phyloP scores from a whole-genome alignment of 108 stramenopile species.

The Epithemia pelagica region DNA sequence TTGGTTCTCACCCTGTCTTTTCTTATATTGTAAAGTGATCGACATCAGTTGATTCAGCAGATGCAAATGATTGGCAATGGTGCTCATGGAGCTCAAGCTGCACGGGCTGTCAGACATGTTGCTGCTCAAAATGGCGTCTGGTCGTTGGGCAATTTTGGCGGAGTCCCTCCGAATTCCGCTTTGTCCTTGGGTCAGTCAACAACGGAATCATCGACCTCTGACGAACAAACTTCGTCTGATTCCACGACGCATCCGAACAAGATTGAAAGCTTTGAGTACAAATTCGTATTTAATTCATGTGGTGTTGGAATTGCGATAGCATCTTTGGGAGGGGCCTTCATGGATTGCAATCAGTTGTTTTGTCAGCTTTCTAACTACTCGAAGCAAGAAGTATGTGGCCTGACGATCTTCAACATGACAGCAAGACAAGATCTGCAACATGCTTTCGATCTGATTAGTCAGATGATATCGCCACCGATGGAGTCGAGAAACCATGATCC shows the following conservation, averaged over 20 bases:
- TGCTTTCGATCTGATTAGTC: slow-evolving; percentile 83
- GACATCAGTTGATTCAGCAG: slow-evolving; percentile 67
- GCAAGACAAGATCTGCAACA: slow-evolving; percentile 65
- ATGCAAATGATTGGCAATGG: slow-evolving; percentile 76
- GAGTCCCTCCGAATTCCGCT: slow-evolving; percentile 50
- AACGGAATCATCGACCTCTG: neutral
- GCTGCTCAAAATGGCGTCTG: slow-evolving; percentile 62
- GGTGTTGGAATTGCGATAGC: slow-evolving; percentile 85
- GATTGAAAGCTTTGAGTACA: slow-evolving; percentile 63
- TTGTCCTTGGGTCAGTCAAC: slow-evolving; percentile 26
- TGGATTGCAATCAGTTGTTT: slow-evolving; percentile 84
- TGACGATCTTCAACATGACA: slow-evolving; percentile 86
- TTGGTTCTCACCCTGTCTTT: no score
- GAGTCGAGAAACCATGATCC: slow-evolving; percentile 33
- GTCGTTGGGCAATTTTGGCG: slow-evolving; percentile 67
- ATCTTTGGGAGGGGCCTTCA: slow-evolving; percentile 84
- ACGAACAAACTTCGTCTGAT: slow-evolving; percentile 1
- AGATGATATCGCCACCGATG: slow-evolving; percentile 64
- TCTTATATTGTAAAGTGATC: slow-evolving; percentile 27
- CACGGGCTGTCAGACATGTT: slow-evolving; percentile 42
- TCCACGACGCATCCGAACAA: slow-evolving; percentile 10
- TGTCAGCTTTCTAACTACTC: slow-evolving; percentile 56
- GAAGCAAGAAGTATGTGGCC: slow-evolving; percentile 71
- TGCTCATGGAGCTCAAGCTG: slow-evolving; percentile 69
- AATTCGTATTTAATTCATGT: slow-evolving; percentile 70